A percentile compares a stretch with the other conserved stretches of the same genome.
Conservation (phyloP, 2,329 filamentous ascomycete species). For the Phialophora expanda region DNA sequence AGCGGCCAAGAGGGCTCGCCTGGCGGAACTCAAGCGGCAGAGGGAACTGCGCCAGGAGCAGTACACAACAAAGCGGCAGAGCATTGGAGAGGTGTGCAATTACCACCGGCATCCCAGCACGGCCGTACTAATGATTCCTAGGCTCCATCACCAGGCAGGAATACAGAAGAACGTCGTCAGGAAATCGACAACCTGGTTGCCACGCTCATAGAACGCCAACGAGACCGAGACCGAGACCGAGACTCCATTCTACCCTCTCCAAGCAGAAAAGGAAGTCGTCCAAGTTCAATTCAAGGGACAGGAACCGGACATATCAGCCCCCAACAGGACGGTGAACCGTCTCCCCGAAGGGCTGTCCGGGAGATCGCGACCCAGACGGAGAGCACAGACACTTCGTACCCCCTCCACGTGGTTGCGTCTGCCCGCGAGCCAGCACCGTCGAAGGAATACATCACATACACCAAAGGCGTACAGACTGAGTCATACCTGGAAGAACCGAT, state of each 20-base stretch:
- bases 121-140: slow-evolving; percentile 25
- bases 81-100: slow-evolving; percentile 71
- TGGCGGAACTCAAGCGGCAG: slow-evolving; percentile 93
- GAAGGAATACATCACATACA: slow-evolving; percentile 89
- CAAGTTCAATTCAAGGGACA: slow-evolving; percentile 83
- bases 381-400: slow-evolving; percentile 73
- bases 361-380: slow-evolving; percentile 69
- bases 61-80: slow-evolving; percentile 71
- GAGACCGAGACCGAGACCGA: slow-evolving; percentile 37
- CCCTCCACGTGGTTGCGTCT: slow-evolving; percentile 79
- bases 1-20: slow-evolving; percentile 92
- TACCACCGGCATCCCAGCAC: background rate
- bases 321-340: slow-evolving; percentile 57
- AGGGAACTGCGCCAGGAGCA: slow-evolving; percentile 82
- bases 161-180: slow-evolving; percentile 34
- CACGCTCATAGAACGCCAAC: slow-evolving; percentile 75
- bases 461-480: slow-evolving; percentile 90
- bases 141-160: slow-evolving; percentile 35
- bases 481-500: slow-evolving; percentile 55
- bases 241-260: slow-evolving; percentile 42
- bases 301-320: slow-evolving; percentile 79
- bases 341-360: slow-evolving; percentile 49
- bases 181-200: slow-evolving; percentile 76
- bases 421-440: slow-evolving; percentile 46
- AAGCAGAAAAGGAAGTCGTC: slow-evolving; percentile 67